Evolutionary conservation across 768 basidiomycete genomes (phyloP).

Genomic region (Lepiota venenata): DNA sequence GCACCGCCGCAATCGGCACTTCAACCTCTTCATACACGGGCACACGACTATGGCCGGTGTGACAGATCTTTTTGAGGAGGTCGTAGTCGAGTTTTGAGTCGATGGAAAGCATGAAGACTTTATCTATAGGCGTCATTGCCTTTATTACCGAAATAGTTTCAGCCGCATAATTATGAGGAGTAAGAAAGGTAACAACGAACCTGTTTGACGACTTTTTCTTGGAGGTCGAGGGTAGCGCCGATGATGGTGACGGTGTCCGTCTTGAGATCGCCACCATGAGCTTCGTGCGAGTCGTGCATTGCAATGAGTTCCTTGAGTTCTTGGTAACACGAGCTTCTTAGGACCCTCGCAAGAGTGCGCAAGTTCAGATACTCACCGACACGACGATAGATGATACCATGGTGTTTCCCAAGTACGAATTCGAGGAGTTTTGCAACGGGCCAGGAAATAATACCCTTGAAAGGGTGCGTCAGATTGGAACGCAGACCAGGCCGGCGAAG

Average conservation of each 20-base stretch:
- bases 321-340: constrained; percentile 18
- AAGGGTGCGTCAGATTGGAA: constrained; percentile 1
- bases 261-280: constrained; percentile 83
- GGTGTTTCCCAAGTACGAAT: constrained; percentile 73
- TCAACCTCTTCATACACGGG: constrained; percentile 82
- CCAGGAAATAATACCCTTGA: constrained; percentile 73
- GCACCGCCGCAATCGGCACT: constrained; percentile 40
- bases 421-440: constrained; percentile 84
- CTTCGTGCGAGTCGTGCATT: constrained; percentile 71
- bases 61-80: constrained; percentile 69
- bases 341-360: too few relatives aligned
- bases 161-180: neutral
- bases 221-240: constrained; percentile 84
- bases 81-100: constrained; percentile 81
- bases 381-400: constrained; percentile 72
- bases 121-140: constrained; percentile 80
- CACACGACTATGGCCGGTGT: constrained; percentile 80
- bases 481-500: neutral
- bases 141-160: constrained; percentile 19
- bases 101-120: constrained; percentile 87
- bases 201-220: constrained; percentile 80
- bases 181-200: constrained; percentile 23
- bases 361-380: constrained; percentile 10
- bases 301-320: constrained; percentile 91
- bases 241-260: constrained; percentile 88